Evolutionary conservation across 2,329 filamentous ascomycete species (phyloP).

Genomic region (Trichoderma harzianum): DNA sequence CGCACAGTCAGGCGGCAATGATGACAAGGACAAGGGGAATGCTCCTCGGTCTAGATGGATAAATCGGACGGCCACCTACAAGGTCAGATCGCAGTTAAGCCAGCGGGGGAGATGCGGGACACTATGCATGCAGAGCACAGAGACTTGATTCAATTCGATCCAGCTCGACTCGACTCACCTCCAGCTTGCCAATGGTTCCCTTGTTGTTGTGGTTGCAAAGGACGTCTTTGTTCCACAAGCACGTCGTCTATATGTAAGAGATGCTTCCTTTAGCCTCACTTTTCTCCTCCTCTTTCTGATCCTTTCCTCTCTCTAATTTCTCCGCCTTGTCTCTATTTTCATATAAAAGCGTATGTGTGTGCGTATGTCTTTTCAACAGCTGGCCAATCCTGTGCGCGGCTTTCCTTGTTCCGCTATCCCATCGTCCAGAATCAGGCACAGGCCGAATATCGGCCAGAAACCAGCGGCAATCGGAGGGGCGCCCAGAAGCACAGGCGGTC

Average conservation of each 20-base stretch:
- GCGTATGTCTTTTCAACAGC: not conserved
- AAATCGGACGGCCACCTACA: conserved; percentile 5
- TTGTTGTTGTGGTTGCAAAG: not conserved
- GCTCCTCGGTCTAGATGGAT: conserved; percentile 1
- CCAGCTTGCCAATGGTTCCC: not conserved
- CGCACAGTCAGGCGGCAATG: not conserved
- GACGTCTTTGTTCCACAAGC: not conserved
- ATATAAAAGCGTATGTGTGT: not conserved
- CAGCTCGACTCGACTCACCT: not conserved
- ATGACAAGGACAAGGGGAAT: conserved; percentile 13
- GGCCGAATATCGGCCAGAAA: conserved; percentile 11
- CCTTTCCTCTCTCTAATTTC: not conserved
- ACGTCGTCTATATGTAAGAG: not conserved
- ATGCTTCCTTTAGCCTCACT: not conserved
- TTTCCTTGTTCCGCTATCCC: conserved; percentile 13
- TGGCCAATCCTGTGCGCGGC: conserved; percentile 5
- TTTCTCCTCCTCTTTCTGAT: not conserved
- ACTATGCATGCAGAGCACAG: conserved; percentile 5
- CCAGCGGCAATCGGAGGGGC: not conserved
- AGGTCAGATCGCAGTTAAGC: conserved; percentile 10
- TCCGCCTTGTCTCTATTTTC: not conserved
- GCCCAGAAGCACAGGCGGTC: not conserved
- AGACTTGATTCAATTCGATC: conserved; percentile 2
- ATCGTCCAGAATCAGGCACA: conserved; percentile 7
- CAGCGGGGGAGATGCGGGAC: conserved; percentile 14